phyloP scores from a whole-genome alignment of 495 filamentous ascomycete species.

The Penicillium riverlandense region DNA sequence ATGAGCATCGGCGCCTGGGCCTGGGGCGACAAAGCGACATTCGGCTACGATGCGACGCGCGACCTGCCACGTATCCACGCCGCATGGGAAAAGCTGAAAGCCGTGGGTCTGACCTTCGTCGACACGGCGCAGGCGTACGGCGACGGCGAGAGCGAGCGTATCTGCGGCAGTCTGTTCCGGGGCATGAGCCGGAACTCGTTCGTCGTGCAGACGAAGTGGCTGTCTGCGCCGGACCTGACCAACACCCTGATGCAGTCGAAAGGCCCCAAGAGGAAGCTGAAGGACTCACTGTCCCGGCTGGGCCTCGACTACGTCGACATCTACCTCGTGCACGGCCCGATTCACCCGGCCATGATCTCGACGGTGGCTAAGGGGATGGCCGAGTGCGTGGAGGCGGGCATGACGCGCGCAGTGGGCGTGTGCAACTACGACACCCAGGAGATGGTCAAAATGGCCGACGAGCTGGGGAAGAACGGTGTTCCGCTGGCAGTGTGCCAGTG shows the following conservation, averaged over 20 bases:
- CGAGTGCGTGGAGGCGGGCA: constrained; percentile 30
- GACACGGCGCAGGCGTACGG: constrained; percentile 36
- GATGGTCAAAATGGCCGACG: constrained; percentile 29
- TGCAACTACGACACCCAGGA: constrained; percentile 35
- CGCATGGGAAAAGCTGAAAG: constrained; percentile 24
- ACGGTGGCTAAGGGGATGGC: constrained; percentile 21
- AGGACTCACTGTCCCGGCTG: constrained; percentile 50
- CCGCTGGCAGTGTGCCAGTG: constrained; percentile 18
- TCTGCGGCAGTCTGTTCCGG: constrained; percentile 25
- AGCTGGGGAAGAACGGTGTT: constrained; percentile 7
- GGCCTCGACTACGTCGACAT: constrained; percentile 71
- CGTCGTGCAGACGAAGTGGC: constrained; percentile 22
- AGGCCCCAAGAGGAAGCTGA: constrained; percentile 10
- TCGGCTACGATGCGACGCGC: constrained; percentile 15
- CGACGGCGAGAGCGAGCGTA: constrained; percentile 29
- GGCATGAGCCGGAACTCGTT: constrained; percentile 26
- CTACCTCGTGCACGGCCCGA: constrained; percentile 66
- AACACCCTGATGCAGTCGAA: constrained; percentile 12
- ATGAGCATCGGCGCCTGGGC: constrained; percentile 33
- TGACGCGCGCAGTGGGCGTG: constrained; percentile 29
- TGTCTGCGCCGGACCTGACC: constrained; percentile 4
- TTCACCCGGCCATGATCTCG: constrained; percentile 13
- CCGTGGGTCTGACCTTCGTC: constrained; percentile 28
- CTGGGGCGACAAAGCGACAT: constrained; percentile 39
- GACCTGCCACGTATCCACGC: constrained; percentile 24